Conservation (phyloP, 2,329 filamentous ascomycete species). For the Thielaviopsis musarum region DNA sequence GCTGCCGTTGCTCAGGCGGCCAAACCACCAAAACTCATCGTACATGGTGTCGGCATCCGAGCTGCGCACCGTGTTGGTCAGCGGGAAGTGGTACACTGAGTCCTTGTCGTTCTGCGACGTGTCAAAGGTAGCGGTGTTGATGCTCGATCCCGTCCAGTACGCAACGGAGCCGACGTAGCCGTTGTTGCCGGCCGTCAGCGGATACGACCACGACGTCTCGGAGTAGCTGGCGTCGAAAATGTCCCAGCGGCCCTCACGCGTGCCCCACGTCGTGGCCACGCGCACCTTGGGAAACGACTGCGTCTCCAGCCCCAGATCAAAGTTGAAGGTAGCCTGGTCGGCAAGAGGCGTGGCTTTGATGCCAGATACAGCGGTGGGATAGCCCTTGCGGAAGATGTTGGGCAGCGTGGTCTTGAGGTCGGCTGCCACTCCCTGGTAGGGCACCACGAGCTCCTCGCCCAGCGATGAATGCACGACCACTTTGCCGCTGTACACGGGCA, state of each 20-base stretch:
- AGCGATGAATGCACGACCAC: constrained; percentile 24
- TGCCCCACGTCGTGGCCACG: constrained; percentile 19
- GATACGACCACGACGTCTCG: constrained; percentile 25
- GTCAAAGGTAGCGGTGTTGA: constrained; percentile 13
- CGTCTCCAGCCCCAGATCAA: constrained; percentile 4
- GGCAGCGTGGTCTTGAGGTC: constrained; percentile 1
- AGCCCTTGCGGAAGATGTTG: constrained; percentile 1
- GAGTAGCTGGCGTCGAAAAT: constrained; percentile 24
- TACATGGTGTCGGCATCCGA: constrained; percentile 3
- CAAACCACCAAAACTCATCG: constrained; percentile 17
- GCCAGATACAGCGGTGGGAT: neutral
- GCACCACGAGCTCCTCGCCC: constrained; percentile 25
- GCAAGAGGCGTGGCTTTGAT: neutral
- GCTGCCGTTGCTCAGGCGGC: constrained; percentile 16
- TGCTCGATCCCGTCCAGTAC: constrained; percentile 13
- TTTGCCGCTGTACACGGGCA: constrained; percentile 30
- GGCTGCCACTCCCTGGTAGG: constrained; percentile 19
- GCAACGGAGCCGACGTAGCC: constrained; percentile 25
- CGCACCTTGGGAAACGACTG: constrained; percentile 14
- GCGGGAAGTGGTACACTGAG: constrained; percentile 15
- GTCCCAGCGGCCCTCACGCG: constrained; percentile 22
- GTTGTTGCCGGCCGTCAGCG: constrained; percentile 21
- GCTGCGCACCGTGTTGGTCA: constrained; percentile 13
- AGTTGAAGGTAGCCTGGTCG: constrained; percentile 11
- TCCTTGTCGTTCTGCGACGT: constrained; percentile 15